Conservation (phyloP, 345 rosid species). For the Excoecaria cochinchinensis region DNA sequence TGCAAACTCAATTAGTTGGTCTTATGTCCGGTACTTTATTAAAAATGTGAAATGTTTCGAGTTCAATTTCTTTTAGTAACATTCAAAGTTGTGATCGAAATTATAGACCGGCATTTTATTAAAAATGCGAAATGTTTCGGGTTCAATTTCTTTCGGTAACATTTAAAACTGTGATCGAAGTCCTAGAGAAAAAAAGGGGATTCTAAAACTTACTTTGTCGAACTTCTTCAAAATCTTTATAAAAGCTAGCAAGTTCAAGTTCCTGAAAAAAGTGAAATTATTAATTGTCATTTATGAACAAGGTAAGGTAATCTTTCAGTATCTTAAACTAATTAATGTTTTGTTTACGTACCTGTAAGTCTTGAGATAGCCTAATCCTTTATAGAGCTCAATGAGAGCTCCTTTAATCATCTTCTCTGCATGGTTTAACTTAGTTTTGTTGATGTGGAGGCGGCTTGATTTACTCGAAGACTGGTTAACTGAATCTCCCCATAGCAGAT, state of each 20-base stretch:
- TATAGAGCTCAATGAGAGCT: constrained; percentile 80
- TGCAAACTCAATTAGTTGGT: background rate
- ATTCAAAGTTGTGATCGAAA: no score
- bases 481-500: constrained; percentile 69
- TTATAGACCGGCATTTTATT: no score
- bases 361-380: constrained; percentile 83
- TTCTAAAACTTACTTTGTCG: constrained; percentile 58
- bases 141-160: no score
- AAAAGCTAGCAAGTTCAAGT: constrained; percentile 95
- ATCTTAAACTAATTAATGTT: no score
- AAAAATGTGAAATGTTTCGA: no score
- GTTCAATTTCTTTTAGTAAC: no score
- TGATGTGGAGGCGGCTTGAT: constrained; percentile 58
- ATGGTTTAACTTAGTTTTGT: constrained; percentile 73
- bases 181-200: background rate
- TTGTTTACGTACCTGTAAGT: constrained; percentile 65
- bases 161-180: no score
- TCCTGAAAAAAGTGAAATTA: constrained; percentile 44
- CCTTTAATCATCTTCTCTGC: constrained; percentile 94
- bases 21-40: no score
- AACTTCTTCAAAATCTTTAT: constrained; percentile 93
- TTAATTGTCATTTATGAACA: no score
- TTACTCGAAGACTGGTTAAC: constrained; percentile 68
- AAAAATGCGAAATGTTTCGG: no score
- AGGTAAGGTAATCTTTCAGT: no score